Evolutionary conservation across 2,329 filamentous ascomycete genomes (phyloP).

Genomic region (Hypoxylon sp.): DNA sequence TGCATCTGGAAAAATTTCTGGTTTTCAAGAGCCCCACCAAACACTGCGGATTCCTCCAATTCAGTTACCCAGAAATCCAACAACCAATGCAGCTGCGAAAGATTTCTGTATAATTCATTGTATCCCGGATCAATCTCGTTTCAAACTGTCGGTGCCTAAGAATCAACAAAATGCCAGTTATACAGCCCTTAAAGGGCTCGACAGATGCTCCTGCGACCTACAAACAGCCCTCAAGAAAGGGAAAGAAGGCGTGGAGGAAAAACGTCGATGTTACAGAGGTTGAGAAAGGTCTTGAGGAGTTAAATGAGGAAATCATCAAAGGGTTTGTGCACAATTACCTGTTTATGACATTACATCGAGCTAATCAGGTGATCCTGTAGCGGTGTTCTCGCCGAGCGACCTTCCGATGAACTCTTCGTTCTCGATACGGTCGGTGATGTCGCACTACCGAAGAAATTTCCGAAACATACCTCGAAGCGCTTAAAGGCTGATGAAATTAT

Average conservation of each 20-base stretch:
- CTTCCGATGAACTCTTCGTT: slow-evolving; percentile 86
- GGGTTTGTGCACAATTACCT: slow-evolving; percentile 70
- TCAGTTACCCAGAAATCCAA: slow-evolving; percentile 1
- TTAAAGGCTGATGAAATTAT: slow-evolving; percentile 95
- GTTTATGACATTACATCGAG: neutral
- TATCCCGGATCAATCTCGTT: neutral
- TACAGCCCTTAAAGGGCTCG: slow-evolving; percentile 64
- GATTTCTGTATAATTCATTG: slow-evolving; percentile 2
- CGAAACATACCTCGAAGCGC: slow-evolving; percentile 78
- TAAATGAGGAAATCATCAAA: slow-evolving; percentile 91
- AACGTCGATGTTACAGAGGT: slow-evolving; percentile 95
- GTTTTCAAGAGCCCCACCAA: slow-evolving; percentile 38
- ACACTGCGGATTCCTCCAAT: slow-evolving; percentile 4
- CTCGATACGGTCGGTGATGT: slow-evolving; percentile 82
- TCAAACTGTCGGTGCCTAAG: neutral
- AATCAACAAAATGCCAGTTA: slow-evolving; percentile 65
- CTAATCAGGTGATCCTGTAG: slow-evolving; percentile 61
- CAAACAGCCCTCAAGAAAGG: slow-evolving; percentile 93
- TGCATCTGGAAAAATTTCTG: slow-evolving; percentile 41
- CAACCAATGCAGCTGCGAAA: neutral
- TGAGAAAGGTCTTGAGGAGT: slow-evolving; percentile 82
- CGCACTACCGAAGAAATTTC: slow-evolving; percentile 73
- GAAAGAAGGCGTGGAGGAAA: slow-evolving; percentile 99
- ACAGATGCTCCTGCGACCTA: slow-evolving; percentile 80
- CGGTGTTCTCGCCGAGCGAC: slow-evolving; percentile 87